Conservation (phyloP, 2,329 filamentous ascomycete species). For the Colletotrichum siamense region DNA sequence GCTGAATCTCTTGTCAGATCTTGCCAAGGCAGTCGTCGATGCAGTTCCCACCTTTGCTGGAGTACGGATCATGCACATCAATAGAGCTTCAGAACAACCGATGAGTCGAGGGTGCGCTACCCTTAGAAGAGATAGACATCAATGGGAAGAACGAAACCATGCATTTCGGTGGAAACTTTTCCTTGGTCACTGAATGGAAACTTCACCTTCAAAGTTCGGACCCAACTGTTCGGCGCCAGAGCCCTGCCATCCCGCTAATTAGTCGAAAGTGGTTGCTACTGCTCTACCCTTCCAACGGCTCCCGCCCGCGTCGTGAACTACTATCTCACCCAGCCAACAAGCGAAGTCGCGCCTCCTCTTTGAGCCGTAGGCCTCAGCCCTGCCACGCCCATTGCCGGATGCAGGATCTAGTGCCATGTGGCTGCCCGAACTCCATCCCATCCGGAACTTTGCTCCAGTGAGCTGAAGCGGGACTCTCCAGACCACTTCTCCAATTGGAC, state of each 20-base stretch:
- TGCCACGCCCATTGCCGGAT: background rate
- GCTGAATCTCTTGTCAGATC: background rate
- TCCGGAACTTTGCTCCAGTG: background rate
- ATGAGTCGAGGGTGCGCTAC: background rate
- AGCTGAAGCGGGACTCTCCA: background rate
- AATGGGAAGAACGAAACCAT: background rate
- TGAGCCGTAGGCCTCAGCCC: background rate
- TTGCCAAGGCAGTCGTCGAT: background rate
- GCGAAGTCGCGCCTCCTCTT: background rate
- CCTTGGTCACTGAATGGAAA: background rate
- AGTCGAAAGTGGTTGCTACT: background rate
- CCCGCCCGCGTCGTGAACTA: background rate
- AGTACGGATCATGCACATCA: background rate
- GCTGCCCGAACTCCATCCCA: background rate
- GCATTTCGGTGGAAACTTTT: background rate
- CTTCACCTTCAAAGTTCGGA: background rate
- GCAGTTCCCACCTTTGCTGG: background rate
- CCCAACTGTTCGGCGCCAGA: background rate
- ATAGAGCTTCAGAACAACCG: background rate
- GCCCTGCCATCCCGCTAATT: background rate
- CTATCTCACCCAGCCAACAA: background rate
- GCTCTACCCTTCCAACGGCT: background rate
- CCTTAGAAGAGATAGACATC: background rate
- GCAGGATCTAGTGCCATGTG: conserved; percentile 1
- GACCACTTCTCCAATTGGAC: background rate